These are phyloP conservation scores for Pythium rishiriense DNA, from an alignment of 352 stramenopile genomes.

Conservation along the genomic window DNA sequence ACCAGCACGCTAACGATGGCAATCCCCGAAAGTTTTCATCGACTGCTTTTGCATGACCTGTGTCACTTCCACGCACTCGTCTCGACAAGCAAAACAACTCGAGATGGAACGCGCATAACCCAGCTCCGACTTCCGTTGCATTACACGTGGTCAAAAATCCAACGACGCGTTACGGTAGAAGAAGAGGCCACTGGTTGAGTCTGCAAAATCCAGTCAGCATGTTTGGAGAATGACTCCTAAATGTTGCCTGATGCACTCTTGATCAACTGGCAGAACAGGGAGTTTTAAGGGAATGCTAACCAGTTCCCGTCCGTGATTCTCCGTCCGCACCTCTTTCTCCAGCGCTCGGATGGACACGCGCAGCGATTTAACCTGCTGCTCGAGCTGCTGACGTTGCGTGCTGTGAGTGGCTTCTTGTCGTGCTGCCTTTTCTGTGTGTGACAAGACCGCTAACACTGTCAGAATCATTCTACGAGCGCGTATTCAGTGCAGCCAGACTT, in stretches of 20 bases:
- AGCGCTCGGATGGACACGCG: slow-evolving; percentile 30
- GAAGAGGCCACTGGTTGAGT: slow-evolving; percentile 28
- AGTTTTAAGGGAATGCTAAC: background rate
- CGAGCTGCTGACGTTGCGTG: slow-evolving; percentile 19
- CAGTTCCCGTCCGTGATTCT: background rate
- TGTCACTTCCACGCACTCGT: slow-evolving; percentile 67
- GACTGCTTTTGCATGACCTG: slow-evolving; percentile 70
- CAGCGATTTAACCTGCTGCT: slow-evolving; percentile 33
- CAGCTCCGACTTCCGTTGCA: slow-evolving; percentile 65
- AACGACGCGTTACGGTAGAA: slow-evolving; percentile 38
- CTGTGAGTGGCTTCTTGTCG: background rate
- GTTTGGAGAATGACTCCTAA: background rate
- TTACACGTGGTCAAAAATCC: slow-evolving; percentile 57
- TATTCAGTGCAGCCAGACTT: too few relatives aligned
- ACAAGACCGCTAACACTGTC: too few relatives aligned
- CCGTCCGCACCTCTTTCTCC: slow-evolving; percentile 23
- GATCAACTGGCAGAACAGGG: slow-evolving; percentile 14
- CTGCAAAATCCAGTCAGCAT: background rate
- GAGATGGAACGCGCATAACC: slow-evolving; percentile 68
- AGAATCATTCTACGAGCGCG: background rate
- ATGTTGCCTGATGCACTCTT: slow-evolving; percentile 12
- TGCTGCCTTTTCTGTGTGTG: slow-evolving; percentile 4
- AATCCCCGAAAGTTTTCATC: slow-evolving; percentile 73
- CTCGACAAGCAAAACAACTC: slow-evolving; percentile 66
- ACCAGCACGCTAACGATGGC: slow-evolving; percentile 66